Evolutionary conservation across 257 asterid species (phyloP).

Genomic region (Solanum pinnatisectum): DNA sequence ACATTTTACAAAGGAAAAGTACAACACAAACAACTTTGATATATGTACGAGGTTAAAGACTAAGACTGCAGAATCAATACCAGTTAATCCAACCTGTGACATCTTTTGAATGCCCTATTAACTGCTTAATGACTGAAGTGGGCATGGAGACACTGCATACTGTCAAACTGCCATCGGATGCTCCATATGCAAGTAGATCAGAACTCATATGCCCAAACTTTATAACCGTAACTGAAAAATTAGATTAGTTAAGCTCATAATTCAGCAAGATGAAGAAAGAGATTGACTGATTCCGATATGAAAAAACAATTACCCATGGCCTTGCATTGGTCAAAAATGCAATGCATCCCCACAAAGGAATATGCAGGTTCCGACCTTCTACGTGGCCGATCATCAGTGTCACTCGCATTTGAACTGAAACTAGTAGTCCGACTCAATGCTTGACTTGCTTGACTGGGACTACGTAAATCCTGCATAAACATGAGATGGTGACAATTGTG

Average conservation of each 20-base stretch:
- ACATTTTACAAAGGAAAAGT: background rate
- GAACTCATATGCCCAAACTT: conserved; percentile 97
- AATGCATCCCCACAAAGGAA: conserved; percentile 99
- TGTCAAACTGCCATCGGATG: conserved; percentile 90
- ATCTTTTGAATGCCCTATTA: conserved; percentile 90
- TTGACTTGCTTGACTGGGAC: conserved; percentile 30
- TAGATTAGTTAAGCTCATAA: conserved; percentile 9
- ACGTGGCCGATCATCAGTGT: conserved; percentile 54
- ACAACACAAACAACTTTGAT: background rate
- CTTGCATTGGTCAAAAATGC: conserved; percentile 95
- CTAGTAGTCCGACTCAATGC: conserved; percentile 62
- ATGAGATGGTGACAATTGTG: background rate
- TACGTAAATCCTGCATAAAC: conserved; percentile 46
- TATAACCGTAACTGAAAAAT: conserved; percentile 68
- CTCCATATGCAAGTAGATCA: conserved; percentile 95
- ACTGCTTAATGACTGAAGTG: conserved; percentile 62
- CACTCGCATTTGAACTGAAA: conserved; percentile 66
- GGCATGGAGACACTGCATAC: conserved; percentile 71
- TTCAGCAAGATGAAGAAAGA: background rate
- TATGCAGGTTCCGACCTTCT: conserved; percentile 85
- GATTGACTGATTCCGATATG: background rate
- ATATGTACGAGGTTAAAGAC: conserved; percentile 6
- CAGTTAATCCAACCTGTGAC: conserved; percentile 91
- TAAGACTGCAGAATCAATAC: conserved; percentile 34
- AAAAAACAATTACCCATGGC: conserved; percentile 71